Evolutionary conservation across 148 eudicot species (phyloP), one percentile per base, ranked within the genome.

Genomic region (Vaccinium macrocarpon): DNA sequence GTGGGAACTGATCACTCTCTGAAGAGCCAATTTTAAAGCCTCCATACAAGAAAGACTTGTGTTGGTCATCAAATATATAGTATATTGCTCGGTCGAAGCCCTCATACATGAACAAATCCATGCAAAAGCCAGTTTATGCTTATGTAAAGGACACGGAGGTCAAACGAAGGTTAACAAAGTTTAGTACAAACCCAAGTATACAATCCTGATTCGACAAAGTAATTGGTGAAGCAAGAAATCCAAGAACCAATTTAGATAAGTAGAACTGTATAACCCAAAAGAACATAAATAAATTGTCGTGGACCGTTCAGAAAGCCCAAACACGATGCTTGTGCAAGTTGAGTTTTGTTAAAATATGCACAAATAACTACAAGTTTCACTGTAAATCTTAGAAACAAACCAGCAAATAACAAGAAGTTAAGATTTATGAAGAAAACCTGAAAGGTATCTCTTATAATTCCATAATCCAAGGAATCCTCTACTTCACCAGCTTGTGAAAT

Each of bases 391-490:
- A 61, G 68, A 61, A 78, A 23, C 23, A 29, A 57, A 48, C 59
- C 59, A 46, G 59, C 51, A 53, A 27, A 78, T 42, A 49, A 23
- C n/a, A 19, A 77, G 32, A 53, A 15, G 66, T 73, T 70, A 27
- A 7, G 50, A 18, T 12, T n/a, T 71, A 49, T 0, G 21, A 19
- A 81, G 23, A 72, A 71, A 51, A 96, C 99, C 99, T 94, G 98
- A 90, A 95, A 97, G 64, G 91, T 91, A 83, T 92, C 95, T 82
- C 97, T 89, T 84, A 95, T 89, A 8, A 89, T 79, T 83, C 92
- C 88, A 87, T 86, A 92, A 80, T 93, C 93, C 81, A 90, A 80
- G 59, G 83, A 81, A 76, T 82, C 91, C 81, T 88, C 94, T 86
- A 83, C 84, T 90, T 91, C 89, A 80, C 82, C 91, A 88, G 94